phyloP scores from a whole-genome alignment of 2,329 filamentous ascomycete genomes.

The Cordyceps pruinosa region DNA sequence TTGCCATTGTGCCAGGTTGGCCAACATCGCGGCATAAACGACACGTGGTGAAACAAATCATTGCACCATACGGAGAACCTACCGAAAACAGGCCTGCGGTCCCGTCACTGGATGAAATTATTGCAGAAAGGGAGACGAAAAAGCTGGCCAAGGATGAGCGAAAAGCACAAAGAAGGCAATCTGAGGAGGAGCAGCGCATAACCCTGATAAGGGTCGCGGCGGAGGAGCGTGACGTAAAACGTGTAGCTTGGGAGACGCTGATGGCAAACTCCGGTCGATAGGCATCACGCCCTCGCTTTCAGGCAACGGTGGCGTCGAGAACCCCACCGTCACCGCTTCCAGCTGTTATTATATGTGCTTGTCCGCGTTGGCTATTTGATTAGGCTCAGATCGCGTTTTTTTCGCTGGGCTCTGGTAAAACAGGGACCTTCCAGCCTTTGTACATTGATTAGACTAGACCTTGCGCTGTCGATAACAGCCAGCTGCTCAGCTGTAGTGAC shows the following conservation, averaged over 20 bases:
- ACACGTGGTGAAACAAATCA: conserved; percentile 68
- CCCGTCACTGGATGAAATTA: conserved; percentile 55
- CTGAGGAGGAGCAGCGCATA: conserved; percentile 15
- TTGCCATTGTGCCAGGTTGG: conserved; percentile 62
- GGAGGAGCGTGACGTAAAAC: conserved; percentile 21
- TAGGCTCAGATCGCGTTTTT: not conserved
- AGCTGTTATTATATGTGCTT: not conserved
- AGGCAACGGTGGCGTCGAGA: not conserved
- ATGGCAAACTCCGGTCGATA: not conserved
- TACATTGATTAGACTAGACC: not conserved
- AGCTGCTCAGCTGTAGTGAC: not conserved
- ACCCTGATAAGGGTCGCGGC: conserved; percentile 20
- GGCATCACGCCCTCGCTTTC: too few species aligned
- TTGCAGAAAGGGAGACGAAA: conserved; percentile 46
- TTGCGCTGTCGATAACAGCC: too few species aligned
- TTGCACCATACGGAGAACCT: conserved; percentile 59
- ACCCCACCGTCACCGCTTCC: not conserved
- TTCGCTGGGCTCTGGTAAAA: not conserved
- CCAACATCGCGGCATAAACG: conserved; percentile 59
- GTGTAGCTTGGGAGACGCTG: conserved; percentile 14
- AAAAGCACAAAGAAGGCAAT: conserved; percentile 24
- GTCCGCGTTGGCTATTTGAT: not conserved
- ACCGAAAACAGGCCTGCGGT: conserved; percentile 60
- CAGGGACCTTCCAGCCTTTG: not conserved
- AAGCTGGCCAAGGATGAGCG: conserved; percentile 51